A percentile compares a stretch with the other conserved stretches of the same genome.
These are phyloP conservation scores for Corymbia calophylla DNA, from an alignment of 441 rosid species.

Conservation along the genomic window DNA sequence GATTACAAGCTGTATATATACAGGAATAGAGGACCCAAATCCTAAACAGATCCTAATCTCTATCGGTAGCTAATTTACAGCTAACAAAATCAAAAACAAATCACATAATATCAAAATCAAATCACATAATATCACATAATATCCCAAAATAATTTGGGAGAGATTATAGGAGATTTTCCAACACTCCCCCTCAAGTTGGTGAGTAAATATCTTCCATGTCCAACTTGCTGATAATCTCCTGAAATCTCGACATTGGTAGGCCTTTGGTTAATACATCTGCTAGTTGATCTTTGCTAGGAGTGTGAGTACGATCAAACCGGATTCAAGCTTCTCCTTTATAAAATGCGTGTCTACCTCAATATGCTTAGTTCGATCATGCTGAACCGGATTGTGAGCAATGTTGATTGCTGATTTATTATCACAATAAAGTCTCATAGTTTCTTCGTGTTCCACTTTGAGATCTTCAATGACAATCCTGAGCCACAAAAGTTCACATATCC, in stretches of 20 bases:
- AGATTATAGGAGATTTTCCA: neutral
- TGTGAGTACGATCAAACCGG: neutral
- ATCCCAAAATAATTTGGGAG: no score
- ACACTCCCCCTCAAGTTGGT: neutral
- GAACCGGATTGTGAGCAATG: neutral
- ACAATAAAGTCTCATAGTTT: no score
- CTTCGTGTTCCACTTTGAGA: neutral
- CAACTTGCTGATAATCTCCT: neutral
- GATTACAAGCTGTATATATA: neutral
- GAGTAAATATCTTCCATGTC: neutral
- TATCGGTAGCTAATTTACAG: neutral
- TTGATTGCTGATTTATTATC: neutral
- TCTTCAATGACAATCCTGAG: neutral
- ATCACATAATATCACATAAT: no score
- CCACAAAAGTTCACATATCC: neutral
- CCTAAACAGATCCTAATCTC: neutral
- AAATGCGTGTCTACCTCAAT: no score
- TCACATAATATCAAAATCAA: no score
- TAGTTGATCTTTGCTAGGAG: neutral
- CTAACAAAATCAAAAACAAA: neutral
- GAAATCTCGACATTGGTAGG: neutral
- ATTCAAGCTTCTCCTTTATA: neutral
- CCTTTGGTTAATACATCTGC: neutral
- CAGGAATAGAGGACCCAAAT: neutral
- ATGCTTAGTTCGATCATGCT: neutral